A percentile compares a stretch with the other conserved stretches of the same genome.
These are phyloP conservation scores for Mrakia hoshinonis DNA, from an alignment of 768 basidiomycete genomes.

Conservation along the genomic window DNA sequence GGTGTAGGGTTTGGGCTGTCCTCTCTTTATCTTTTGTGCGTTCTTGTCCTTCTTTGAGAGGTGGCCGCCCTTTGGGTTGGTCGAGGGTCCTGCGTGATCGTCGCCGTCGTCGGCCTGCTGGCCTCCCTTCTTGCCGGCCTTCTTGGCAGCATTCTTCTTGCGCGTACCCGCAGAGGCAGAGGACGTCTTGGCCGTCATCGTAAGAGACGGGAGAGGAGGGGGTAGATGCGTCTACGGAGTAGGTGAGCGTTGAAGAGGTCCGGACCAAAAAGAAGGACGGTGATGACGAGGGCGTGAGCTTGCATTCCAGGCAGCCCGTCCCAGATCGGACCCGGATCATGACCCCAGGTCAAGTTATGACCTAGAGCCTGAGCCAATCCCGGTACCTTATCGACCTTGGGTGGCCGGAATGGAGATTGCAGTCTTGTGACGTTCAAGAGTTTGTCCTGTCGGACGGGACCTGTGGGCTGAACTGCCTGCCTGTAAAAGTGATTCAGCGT, in stretches of 20 bases:
- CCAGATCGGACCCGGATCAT: no score
- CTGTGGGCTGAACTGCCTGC: no score
- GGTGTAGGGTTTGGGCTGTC: conserved; percentile 57
- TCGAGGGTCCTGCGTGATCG: conserved; percentile 31
- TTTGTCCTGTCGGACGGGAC: no score
- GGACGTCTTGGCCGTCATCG: conserved; percentile 47
- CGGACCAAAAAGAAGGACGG: not conserved
- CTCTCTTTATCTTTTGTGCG: conserved; percentile 50
- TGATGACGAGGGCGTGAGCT: not conserved
- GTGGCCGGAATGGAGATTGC: no score
- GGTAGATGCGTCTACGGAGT: not conserved
- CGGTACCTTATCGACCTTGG: no score
- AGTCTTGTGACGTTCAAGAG: no score
- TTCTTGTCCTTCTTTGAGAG: conserved; percentile 33
- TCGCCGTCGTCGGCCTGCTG: conserved; percentile 29
- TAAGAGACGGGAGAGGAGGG: not conserved
- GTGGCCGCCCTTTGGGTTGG: conserved; percentile 38
- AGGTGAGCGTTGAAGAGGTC: not conserved
- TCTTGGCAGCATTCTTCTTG: conserved; percentile 84
- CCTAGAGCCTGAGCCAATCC: no score
- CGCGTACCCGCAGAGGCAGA: conserved; percentile 78
- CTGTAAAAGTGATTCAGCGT: no score
- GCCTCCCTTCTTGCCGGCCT: conserved; percentile 41
- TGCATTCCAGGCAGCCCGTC: no score
- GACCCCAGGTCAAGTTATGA: no score